Percentiles rank a stretch among this genome's conserved stretches.
phyloP scores from a whole-genome alignment of 2,329 filamentous ascomycete species.

The Talaromyces islandicus region DNA sequence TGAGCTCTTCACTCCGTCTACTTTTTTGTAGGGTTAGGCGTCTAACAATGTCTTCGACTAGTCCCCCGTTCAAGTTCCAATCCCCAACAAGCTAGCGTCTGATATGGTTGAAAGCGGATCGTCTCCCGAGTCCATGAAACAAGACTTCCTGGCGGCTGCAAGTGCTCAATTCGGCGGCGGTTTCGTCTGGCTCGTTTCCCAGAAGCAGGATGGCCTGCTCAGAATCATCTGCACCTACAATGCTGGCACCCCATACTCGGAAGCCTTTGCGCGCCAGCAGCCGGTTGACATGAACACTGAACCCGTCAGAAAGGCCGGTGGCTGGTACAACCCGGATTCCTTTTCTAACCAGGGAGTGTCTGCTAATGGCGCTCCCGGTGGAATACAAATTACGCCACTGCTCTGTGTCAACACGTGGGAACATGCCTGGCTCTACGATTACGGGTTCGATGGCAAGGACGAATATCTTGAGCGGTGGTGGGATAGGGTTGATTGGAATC shows the following conservation, averaged over 20 bases:
- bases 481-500: conserved; percentile 77
- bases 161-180: conserved; percentile 92
- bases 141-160: conserved; percentile 74
- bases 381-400: conserved; percentile 61
- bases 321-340: conserved; percentile 4
- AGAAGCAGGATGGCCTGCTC: conserved; percentile 41
- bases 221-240: conserved; percentile 84
- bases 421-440: conserved; percentile 85
- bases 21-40: no score
- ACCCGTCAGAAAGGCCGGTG: conserved; percentile 21
- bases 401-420: conserved; percentile 96
- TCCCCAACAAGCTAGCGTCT: conserved; percentile 51
- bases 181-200: conserved; percentile 88
- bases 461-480: conserved; percentile 78
- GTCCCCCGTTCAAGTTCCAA: conserved; percentile 42
- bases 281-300: conserved; percentile 43
- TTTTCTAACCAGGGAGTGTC: conserved; percentile 13
- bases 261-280: conserved; percentile 73
- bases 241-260: conserved; percentile 80
- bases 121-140: conserved; percentile 73
- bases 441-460: conserved; percentile 68
- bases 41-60: conserved; percentile 11
- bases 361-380: conserved; percentile 34
- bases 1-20: conserved; percentile 16
- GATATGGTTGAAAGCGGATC: conserved; percentile 69